Evolutionary conservation across 495 filamentous ascomycete species (phyloP).

Genomic region (Penicillium alfredii): DNA sequence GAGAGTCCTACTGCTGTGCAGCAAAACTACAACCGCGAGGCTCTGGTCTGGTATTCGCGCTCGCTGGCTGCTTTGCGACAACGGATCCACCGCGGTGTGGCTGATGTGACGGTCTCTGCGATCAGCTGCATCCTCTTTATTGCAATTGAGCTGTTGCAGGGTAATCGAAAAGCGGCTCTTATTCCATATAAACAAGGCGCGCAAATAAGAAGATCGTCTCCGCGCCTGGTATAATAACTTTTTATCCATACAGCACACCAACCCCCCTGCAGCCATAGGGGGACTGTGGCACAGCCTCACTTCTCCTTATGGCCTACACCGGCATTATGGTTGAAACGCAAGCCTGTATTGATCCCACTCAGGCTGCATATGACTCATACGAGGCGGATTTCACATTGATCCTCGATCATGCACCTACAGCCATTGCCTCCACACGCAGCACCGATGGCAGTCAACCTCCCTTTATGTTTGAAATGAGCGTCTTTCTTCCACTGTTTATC

Average conservation of each 20-base stretch:
- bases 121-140: conserved; percentile 49
- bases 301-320: conserved; percentile 15
- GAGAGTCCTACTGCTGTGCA: conserved; percentile 12
- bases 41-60: conserved; percentile 40
- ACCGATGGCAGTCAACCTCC: conserved; percentile 15
- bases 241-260: not conserved
- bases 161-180: conserved; percentile 40
- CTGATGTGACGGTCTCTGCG: conserved; percentile 34
- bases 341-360: conserved; percentile 11
- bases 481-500: conserved; percentile 46
- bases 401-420: conserved; percentile 14
- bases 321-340: conserved; percentile 16
- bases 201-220: conserved; percentile 8
- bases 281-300: conserved; percentile 3
- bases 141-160: conserved; percentile 48
- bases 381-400: conserved; percentile 15
- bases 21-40: conserved; percentile 12
- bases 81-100: conserved; percentile 21
- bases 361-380: conserved; percentile 15
- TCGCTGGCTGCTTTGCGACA: conserved; percentile 33
- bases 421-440: conserved; percentile 14
- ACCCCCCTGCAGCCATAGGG: not conserved
- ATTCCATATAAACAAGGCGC: conserved; percentile 35
- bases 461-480: conserved; percentile 48
- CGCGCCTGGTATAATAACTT: too few relatives aligned